phyloP scores from a whole-genome alignment of 2,329 filamentous ascomycete genomes.

The Ilyonectria mors-panacis region DNA sequence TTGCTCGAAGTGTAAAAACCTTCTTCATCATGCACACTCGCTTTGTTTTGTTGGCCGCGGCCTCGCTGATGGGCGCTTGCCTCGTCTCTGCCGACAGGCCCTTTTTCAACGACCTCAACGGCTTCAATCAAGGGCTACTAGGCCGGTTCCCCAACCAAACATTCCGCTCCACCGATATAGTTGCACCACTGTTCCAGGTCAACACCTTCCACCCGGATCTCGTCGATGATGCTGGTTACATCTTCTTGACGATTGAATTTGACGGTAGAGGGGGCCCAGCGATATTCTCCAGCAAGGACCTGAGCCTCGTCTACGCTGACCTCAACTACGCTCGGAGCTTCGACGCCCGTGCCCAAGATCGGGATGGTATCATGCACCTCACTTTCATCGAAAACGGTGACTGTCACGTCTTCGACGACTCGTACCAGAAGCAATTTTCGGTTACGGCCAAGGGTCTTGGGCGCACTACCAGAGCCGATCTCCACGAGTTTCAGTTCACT shows the following conservation, averaged over 20 bases:
- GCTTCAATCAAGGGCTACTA: slow-evolving; percentile 38
- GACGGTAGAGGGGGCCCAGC: slow-evolving; percentile 38
- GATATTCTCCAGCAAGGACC: slow-evolving; percentile 43
- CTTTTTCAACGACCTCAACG: slow-evolving; percentile 31
- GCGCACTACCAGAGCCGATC: slow-evolving; percentile 30
- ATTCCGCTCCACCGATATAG: slow-evolving; percentile 37
- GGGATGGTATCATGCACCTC: slow-evolving; percentile 35
- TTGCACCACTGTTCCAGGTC: slow-evolving; percentile 43
- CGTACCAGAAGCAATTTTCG: slow-evolving; percentile 42
- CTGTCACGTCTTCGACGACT: slow-evolving; percentile 40
- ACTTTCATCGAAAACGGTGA: slow-evolving; percentile 42
- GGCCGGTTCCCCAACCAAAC: slow-evolving; percentile 40
- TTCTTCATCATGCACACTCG: slow-evolving; percentile 30
- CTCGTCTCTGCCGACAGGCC: slow-evolving; percentile 31
- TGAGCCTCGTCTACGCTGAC: slow-evolving; percentile 44
- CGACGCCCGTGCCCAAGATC: slow-evolving; percentile 41
- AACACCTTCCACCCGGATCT: slow-evolving; percentile 37
- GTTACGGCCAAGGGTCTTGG: slow-evolving; percentile 35
- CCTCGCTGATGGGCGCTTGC: slow-evolving; percentile 15
- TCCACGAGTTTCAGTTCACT: slow-evolving; percentile 46
- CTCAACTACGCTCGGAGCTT: slow-evolving; percentile 37
- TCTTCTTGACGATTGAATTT: slow-evolving; percentile 39
- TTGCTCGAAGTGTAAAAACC: neutral
- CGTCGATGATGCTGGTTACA: slow-evolving; percentile 38
- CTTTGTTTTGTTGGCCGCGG: slow-evolving; percentile 4